These are phyloP conservation scores for Begonia fuchsioides DNA, from an alignment of 306 rosid genomes.

Conservation along the genomic window DNA sequence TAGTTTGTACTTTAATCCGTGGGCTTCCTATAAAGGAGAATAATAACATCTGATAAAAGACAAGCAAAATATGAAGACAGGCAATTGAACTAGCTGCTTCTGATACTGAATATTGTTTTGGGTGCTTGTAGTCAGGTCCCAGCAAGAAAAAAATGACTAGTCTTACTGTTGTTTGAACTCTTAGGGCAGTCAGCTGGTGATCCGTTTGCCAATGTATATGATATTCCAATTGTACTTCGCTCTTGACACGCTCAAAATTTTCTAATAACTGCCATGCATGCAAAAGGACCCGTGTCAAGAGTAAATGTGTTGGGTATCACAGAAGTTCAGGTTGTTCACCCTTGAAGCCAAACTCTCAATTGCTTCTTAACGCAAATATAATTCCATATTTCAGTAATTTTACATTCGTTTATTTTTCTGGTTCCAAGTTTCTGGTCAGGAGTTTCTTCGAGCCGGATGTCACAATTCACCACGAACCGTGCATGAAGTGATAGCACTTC, in stretches of 20 bases:
- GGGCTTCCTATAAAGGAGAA: no score
- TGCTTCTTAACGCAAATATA: constrained; percentile 6
- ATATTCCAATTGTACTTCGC: constrained; percentile 79
- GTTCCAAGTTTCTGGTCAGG: constrained; percentile 28
- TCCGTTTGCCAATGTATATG: constrained; percentile 78
- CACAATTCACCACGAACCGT: constrained; percentile 69
- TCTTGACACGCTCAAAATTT: constrained; percentile 96
- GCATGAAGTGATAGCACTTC: constrained; percentile 83
- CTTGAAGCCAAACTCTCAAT: constrained; percentile 6
- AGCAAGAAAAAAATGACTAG: no score
- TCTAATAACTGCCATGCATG: constrained; percentile 66
- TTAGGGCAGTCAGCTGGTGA: constrained; percentile 89
- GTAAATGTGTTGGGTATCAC: constrained; percentile 68
- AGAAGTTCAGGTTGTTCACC: constrained; percentile 79
- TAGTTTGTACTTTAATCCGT: no score
- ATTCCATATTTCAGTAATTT: not conserved
- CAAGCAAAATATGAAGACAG: no score
- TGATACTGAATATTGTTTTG: not conserved
- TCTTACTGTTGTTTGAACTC: constrained; percentile 77
- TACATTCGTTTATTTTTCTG: not conserved
- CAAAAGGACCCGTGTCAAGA: constrained; percentile 46
- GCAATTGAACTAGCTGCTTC: not conserved
- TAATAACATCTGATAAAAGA: no score
- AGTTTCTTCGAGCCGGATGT: constrained; percentile 73
- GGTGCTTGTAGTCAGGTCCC: constrained; percentile 47